Base-by-base conservation (phyloP, 1,284 basidiomycete species). In the Ustilago tritici region DNA sequence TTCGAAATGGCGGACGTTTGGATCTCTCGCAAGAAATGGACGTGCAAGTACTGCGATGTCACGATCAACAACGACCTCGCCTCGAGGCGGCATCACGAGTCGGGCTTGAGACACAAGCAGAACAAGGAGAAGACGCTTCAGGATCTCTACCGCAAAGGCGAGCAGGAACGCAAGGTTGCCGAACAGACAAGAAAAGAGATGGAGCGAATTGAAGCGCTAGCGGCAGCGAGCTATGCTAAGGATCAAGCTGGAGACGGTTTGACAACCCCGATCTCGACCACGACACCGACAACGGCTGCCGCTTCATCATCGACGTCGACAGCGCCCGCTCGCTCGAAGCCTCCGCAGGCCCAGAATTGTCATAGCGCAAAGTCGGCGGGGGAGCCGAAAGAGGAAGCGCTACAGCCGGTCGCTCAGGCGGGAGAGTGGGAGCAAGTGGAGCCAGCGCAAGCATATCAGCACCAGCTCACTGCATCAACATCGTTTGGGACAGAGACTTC, bases 111-210 rank as follows among this genome's bases (percentile, higher is more conserved):
- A 55, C 97, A 99, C 88, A 93, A 97, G 86, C 95, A 95, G 56
- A 97, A 94, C 86, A 91, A 93, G 72, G 95, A 98, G 84, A 90
- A 95, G 10, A 96, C 93, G 87, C 93, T 99, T 61, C 90, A 94
- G 49, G 91, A 93, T 49, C 90, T 98, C 35, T 99, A 99, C 90
- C 96, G 96, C 88, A 88, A 91, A n/a, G 93, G 95, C 5, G 93
- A 95, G 87, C 92, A 92, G 87, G 90, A 91, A 62, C 93, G 93
- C 88, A 91, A 92, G 86, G 95, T 97, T 79, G 89, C 89, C 55
- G 93, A 93, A 62, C 92, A 94, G 82, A 94, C 95, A 87, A 92
- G 91, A 80, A 88, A 91, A 72, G 93, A 97, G 84, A 93, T 98
- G 90, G 91, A 89, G 14, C 88, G 91, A 64, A 92, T 99, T 68